Evolutionary conservation across 768 basidiomycete species (phyloP), one percentile per base, ranked within the genome.

Genomic region (Chalciporus pseudorubinellus): DNA sequence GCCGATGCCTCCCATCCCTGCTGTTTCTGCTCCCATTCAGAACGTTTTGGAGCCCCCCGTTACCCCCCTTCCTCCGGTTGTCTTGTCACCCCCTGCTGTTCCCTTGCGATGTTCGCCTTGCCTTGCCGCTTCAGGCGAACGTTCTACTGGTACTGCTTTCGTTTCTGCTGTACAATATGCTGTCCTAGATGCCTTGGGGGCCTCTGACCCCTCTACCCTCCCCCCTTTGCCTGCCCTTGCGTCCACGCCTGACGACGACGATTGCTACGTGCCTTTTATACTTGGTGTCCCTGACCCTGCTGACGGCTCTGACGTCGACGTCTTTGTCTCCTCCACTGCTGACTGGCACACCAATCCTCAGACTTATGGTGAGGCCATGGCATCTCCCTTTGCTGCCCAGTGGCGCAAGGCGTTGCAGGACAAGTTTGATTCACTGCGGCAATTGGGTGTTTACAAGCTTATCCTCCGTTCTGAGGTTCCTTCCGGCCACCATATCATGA

Each of bases 391-490:
- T 21, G 46, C 50, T 1, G 46, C 46, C 0, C 28, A 62, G 12
- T 70, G 66, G 70, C 40, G 13, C 2, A 34, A 50, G 3, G 67
- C 65, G 3, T 53, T 64, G 18, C 11, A 51, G 12, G 57, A 62
- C 1, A 65, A 71, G 38, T 54, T 66, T 16, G 13, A 13, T 0
- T 53, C 56, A 11, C 46, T 69, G 1, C 16, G 39, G 2, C 46
- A 51, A 0, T 41, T 59, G 28, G 50, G 48, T 6, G 61, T 63
- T 3, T 69, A 61, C 44, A 31, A 55, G 6, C 52, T 66, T 0
- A 53, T 66, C 3, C 57, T 55, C 3, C 36, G 51, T 14, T 53
- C 29, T 47, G 45, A 47, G 5, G 47, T 65, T 1, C 68, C 68
- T 2, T 24, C 46, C 12, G 64, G 52, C 26, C 50, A 55, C 14